These are phyloP conservation scores for Lycium barbarum DNA, from an alignment of 257 asterid species.

Conservation along the genomic window DNA sequence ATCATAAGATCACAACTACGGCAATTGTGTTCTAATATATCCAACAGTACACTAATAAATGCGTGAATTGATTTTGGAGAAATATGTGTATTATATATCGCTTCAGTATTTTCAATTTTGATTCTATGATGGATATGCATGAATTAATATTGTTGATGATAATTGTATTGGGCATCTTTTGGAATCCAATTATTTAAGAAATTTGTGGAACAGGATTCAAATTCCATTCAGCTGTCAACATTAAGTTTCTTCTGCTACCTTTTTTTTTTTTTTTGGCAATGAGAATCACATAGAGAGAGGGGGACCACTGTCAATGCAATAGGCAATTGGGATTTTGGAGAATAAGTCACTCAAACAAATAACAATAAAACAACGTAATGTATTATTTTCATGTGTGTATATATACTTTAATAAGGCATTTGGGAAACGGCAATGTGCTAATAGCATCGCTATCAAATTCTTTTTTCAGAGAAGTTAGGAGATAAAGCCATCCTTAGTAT, in stretches of 20 bases:
- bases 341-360: background rate
- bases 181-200: background rate
- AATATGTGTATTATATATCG: background rate
- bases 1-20: too few relatives aligned
- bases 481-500: background rate
- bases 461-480: background rate
- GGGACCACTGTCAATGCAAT: background rate
- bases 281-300: slow-evolving; percentile 5
- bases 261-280: background rate
- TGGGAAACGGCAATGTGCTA: background rate
- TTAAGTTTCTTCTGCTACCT: background rate
- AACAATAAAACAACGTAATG: background rate
- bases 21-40: too few relatives aligned
- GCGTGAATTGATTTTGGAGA: background rate
- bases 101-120: background rate
- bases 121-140: background rate
- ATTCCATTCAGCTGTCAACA: background rate
- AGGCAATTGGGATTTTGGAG: background rate
- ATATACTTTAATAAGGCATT: background rate
- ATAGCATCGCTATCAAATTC: background rate
- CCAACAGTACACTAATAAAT: too few relatives aligned
- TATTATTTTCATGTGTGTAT: background rate
- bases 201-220: slow-evolving; percentile 15
- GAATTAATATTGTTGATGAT: background rate
- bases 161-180: background rate